Base-by-base conservation (phyloP, 225 moss, liverwort and hornwort species). In the Bryoerythrophyllum caledonicum region DNA sequence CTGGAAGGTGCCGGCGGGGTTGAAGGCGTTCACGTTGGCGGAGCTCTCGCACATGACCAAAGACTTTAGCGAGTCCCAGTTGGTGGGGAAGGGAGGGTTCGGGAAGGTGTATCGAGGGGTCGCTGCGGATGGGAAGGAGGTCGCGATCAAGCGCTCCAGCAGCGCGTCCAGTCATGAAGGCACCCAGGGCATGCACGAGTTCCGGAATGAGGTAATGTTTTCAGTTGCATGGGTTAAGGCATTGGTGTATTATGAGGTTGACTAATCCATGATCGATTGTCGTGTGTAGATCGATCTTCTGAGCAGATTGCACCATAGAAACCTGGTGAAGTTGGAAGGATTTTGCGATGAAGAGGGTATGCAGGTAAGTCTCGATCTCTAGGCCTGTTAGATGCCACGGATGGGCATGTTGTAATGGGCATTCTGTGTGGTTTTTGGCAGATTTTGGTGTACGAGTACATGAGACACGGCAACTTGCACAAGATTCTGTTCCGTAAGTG, bases 401-500 rank as follows among this genome's bases (percentile, higher is more conserved):
- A n/a, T 32, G 32, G 32, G 32, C 32, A 32, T 32, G 32, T 32
- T 32, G 3, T 49, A 3, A 8, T 14, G 13, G 14, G 17, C 49
- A 14, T 49, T 49, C 49, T 49, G 49, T 49, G 17, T 49, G 57
- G 26, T 57, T 11, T 23, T 57, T 57, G 57, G 57, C 28, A 59
- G 59, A 59, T 59, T 28, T 28, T 59, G 59, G 59, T 59, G 59
- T 59, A 59, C 11, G 59, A 59, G 27, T 59, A 28, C 59, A 25
- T 57, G 59, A 59, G 59, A 28, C 27, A 28, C 28, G 59, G 59
- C 59, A 59, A 59, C 7, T 28, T 59, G 25, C 59, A 59, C 59
- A 59, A 23, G 59, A 25, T 59, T 27, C 59, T 59, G 25, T 59
- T 59, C 59, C 59, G 59, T 59, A 28, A 59, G 59, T 57, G n/a